Conservation (phyloP, 176 grass and related monocot species). For the Paspalum vaginatum region DNA sequence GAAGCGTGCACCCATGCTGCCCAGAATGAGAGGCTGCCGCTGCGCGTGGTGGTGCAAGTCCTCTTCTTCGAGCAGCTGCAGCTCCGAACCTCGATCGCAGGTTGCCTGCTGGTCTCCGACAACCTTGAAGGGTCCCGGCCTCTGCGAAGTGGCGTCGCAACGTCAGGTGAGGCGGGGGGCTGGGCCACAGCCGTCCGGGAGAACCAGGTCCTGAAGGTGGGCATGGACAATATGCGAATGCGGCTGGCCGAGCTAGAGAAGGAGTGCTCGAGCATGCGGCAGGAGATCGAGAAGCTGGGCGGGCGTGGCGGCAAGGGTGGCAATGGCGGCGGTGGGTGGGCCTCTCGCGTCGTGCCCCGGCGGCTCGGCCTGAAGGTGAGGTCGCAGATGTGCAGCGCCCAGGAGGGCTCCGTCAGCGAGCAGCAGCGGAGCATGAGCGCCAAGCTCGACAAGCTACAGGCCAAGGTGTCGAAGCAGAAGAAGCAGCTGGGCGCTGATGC, state of each 20-base stretch:
- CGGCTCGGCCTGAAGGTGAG: conserved; percentile 69
- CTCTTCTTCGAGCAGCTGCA: conserved; percentile 97
- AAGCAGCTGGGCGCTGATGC: conserved; percentile 56
- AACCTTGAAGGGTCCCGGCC: conserved; percentile 76
- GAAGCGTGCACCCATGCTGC: conserved; percentile 93
- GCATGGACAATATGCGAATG: conserved; percentile 88
- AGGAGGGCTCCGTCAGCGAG: conserved; percentile 72
- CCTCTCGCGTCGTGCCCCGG: conserved; percentile 48
- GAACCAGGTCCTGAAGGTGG: conserved; percentile 86
- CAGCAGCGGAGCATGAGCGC: conserved; percentile 64
- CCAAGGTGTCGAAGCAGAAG: conserved; percentile 75
- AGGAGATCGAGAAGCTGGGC: conserved; percentile 80
- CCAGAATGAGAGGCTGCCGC: conserved; percentile 83
- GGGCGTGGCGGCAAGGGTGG: conserved; percentile 40
- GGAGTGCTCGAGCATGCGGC: conserved; percentile 79
- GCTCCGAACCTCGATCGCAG: conserved; percentile 77
- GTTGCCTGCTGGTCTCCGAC: conserved; percentile 84
- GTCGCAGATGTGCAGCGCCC: conserved; percentile 84
- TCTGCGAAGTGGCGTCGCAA: conserved; percentile 51
- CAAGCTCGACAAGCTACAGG: conserved; percentile 77
- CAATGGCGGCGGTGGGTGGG: conserved; percentile 44
- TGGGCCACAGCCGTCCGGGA: conserved; percentile 71
- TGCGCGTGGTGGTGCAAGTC: conserved; percentile 78
- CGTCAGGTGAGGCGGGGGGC: conserved; percentile 64
- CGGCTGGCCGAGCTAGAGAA: conserved; percentile 77